These are phyloP conservation scores for Gloeopeniophorella convolvens DNA, from an alignment of 768 basidiomycete species.

Conservation along the genomic window DNA sequence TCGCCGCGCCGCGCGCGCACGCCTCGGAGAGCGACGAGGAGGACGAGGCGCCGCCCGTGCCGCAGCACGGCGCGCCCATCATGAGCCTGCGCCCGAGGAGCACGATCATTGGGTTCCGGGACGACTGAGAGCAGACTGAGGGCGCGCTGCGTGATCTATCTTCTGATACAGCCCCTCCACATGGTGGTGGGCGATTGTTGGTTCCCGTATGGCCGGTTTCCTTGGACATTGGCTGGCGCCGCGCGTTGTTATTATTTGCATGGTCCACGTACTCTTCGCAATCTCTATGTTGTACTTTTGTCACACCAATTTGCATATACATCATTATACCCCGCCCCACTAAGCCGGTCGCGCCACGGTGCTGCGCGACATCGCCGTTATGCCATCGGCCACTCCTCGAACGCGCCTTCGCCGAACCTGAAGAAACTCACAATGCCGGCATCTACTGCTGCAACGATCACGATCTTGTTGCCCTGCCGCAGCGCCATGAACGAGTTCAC, in stretches of 20 bases:
- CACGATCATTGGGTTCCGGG: slow-evolving; percentile 19
- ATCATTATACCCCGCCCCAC: too few species aligned
- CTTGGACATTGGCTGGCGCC: not conserved
- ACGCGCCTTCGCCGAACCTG: slow-evolving; percentile 77
- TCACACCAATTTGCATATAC: too few species aligned
- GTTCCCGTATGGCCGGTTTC: not conserved
- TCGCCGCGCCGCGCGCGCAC: slow-evolving; percentile 18
- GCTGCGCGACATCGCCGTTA: not conserved
- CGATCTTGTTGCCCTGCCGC: slow-evolving; percentile 75
- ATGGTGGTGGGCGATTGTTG: too few species aligned
- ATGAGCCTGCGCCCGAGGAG: slow-evolving; percentile 18
- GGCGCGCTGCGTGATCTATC: not conserved
- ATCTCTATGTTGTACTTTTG: slow-evolving; percentile 5
- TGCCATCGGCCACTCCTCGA: slow-evolving; percentile 77
- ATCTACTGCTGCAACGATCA: slow-evolving; percentile 86
- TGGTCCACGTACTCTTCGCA: not conserved
- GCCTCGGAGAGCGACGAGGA: slow-evolving; percentile 20
- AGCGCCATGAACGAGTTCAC: slow-evolving; percentile 74
- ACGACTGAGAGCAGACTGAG: slow-evolving; percentile 2
- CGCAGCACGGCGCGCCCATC: slow-evolving; percentile 10
- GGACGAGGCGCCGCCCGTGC: slow-evolving; percentile 10
- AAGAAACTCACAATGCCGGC: slow-evolving; percentile 84
- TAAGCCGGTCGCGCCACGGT: not conserved
- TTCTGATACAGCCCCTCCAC: not conserved
- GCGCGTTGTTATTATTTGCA: slow-evolving; percentile 1